A percentile compares a stretch with the other conserved stretches of the same genome.
Evolutionary conservation across 768 basidiomycete genomes (phyloP).

Genomic region (Rhodotorula graminis): DNA sequence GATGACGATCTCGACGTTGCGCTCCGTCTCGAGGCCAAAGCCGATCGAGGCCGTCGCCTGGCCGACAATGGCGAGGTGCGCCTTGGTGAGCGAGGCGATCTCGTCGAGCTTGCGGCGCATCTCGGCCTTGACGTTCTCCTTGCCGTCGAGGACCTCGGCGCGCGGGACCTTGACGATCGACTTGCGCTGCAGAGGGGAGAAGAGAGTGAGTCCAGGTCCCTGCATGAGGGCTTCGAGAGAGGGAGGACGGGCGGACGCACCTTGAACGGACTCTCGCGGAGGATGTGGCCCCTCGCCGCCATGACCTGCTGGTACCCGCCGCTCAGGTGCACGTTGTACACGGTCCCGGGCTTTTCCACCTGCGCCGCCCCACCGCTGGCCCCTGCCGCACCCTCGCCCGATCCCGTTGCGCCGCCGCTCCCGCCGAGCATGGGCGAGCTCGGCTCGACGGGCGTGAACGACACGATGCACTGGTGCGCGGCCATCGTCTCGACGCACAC

Average conservation of each 20-base stretch:
- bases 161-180: constrained; percentile 83
- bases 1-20: constrained; percentile 86
- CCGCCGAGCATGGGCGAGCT: constrained; percentile 10
- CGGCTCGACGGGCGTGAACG: constrained; percentile 68
- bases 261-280: constrained; percentile 83
- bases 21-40: constrained; percentile 87
- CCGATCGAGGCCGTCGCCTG: constrained; percentile 66
- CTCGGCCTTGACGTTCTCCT: constrained; percentile 43
- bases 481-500: constrained; percentile 73
- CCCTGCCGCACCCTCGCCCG: neutral
- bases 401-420: neutral
- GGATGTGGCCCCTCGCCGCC: constrained; percentile 76
- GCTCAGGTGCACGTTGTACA: constrained; percentile 79
- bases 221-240: no score
- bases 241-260: neutral
- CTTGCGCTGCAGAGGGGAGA: constrained; percentile 60
- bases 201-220: neutral
- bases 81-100: constrained; percentile 84
- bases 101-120: constrained; percentile 61
- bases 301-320: constrained; percentile 91
- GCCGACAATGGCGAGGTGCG: constrained; percentile 90
- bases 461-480: constrained; percentile 75
- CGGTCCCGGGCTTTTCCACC: constrained; percentile 19
- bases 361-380: neutral
- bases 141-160: constrained; percentile 83